Percentiles rank a stretch among this genome's conserved stretches.
Evolutionary conservation across 306 rosid species (phyloP).

Genomic region (Rosa persica): DNA sequence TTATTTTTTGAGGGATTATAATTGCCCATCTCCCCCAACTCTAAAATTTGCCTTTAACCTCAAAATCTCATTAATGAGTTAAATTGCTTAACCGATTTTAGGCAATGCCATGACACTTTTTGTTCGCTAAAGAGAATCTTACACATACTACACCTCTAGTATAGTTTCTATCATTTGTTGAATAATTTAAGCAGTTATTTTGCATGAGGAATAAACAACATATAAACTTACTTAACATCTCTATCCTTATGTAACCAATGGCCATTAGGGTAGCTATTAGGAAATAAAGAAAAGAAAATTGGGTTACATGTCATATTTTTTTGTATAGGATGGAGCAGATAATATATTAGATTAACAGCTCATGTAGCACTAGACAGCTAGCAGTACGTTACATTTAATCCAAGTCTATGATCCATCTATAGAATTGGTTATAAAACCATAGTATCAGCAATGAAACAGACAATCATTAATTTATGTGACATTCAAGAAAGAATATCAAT

Average conservation of each 20-base stretch:
- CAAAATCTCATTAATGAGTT: too few relatives aligned
- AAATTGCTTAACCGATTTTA: too few relatives aligned
- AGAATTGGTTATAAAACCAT: background rate
- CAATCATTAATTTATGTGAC: background rate
- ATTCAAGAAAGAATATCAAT: background rate
- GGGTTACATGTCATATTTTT: background rate
- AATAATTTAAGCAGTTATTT: background rate
- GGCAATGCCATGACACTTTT: background rate
- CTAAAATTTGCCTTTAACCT: too few relatives aligned
- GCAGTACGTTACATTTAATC: constrained; percentile 4
- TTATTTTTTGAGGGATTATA: too few relatives aligned
- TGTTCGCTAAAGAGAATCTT: background rate
- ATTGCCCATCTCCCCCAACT: too few relatives aligned
- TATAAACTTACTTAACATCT: background rate
- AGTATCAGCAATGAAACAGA: background rate
- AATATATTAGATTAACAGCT: background rate
- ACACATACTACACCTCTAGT: background rate
- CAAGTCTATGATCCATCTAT: background rate
- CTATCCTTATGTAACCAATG: background rate
- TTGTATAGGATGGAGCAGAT: background rate
- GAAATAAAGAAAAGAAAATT: background rate
- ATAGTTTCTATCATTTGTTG: background rate
- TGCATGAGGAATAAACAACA: background rate
- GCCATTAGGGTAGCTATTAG: background rate
- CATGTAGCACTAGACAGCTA: background rate